Evolutionary conservation across 768 basidiomycete species (phyloP).

Genomic region (Guyanaporus albipodus): DNA sequence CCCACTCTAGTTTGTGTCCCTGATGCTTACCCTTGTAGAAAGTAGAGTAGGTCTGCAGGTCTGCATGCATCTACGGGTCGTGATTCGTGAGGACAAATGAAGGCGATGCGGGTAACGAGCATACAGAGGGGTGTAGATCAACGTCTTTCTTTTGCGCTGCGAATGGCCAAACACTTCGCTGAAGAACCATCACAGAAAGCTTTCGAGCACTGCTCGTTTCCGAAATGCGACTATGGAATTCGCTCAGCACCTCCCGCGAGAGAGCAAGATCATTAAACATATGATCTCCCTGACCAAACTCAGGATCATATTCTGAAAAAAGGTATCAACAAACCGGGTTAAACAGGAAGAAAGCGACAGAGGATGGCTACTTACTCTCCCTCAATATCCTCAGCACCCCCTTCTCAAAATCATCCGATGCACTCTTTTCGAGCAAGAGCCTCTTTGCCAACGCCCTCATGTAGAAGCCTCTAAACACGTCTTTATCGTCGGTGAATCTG

Average conservation of each 20-base stretch:
- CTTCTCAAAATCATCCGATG: slow-evolving; percentile 84
- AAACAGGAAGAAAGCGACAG: too few relatives aligned
- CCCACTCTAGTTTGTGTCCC: slow-evolving; percentile 76
- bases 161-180: slow-evolving; percentile 88
- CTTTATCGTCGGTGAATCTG: slow-evolving; percentile 86
- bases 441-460: slow-evolving; percentile 86
- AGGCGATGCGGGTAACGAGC: slow-evolving; percentile 14
- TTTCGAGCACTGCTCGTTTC: slow-evolving; percentile 41
- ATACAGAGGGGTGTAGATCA: slow-evolving; percentile 51
- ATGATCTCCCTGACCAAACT: slow-evolving; percentile 89
- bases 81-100: slow-evolving; percentile 5
- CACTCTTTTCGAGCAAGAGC: slow-evolving; percentile 76
- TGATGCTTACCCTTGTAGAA: slow-evolving; percentile 82
- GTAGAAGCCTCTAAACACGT: slow-evolving; percentile 92
- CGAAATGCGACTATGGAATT: slow-evolving; percentile 51
- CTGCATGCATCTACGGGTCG: slow-evolving; percentile 61
- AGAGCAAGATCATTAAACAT: slow-evolving; percentile 92
- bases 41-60: slow-evolving; percentile 54
- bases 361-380: slow-evolving; percentile 50
- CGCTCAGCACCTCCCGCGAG: slow-evolving; percentile 68
- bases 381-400: slow-evolving; percentile 82
- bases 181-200: slow-evolving; percentile 77
- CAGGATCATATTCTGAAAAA: slow-evolving; percentile 82
- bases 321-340: slow-evolving; percentile 15
- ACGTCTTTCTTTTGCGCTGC: slow-evolving; percentile 46